Conservation (phyloP, 169 alveolate genomes). For the Eimeria brunetti region DNA sequence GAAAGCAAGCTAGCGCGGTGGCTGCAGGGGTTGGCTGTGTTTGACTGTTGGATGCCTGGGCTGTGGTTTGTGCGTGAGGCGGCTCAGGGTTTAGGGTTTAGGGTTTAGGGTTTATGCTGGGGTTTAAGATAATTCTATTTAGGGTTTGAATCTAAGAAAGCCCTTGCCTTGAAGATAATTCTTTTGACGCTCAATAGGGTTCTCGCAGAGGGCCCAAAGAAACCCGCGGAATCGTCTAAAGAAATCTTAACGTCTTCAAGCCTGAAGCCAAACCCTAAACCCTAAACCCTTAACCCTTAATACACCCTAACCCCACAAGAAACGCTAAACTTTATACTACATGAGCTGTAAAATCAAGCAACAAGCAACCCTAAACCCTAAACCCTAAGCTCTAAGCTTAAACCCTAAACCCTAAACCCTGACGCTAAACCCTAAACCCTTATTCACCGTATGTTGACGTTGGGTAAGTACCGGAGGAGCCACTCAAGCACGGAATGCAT, state of each 20-base stretch:
- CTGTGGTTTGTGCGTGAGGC: not conserved
- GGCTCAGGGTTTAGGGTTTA: not conserved
- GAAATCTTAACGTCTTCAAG: constrained; percentile 42
- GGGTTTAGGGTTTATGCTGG: constrained; percentile 37
- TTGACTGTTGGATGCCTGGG: not conserved
- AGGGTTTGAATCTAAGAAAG: not conserved
- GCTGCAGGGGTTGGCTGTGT: not conserved
- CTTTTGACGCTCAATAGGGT: constrained; percentile 3
- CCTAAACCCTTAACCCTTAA: constrained; percentile 45
- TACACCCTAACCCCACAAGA: not conserved
- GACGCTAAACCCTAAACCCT: constrained; percentile 9
- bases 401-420: not conserved
- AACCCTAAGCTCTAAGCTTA: not conserved
- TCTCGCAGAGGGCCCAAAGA: constrained; percentile 45
- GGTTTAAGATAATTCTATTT: too few species aligned
- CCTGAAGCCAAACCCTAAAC: constrained; percentile 31
- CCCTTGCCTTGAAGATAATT: constrained; percentile 14
- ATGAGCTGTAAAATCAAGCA: not conserved
- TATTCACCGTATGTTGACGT: constrained; percentile 25
- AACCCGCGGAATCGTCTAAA: constrained; percentile 38
- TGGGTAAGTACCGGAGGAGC: constrained; percentile 57
- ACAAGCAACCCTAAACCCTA: not conserved
- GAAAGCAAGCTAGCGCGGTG: not conserved
- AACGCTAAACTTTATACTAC: not conserved
- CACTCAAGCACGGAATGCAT: constrained; percentile 54